These are phyloP conservation scores for Neurospora sp. DNA, from an alignment of 495 filamentous ascomycete genomes.

Conservation along the genomic window DNA sequence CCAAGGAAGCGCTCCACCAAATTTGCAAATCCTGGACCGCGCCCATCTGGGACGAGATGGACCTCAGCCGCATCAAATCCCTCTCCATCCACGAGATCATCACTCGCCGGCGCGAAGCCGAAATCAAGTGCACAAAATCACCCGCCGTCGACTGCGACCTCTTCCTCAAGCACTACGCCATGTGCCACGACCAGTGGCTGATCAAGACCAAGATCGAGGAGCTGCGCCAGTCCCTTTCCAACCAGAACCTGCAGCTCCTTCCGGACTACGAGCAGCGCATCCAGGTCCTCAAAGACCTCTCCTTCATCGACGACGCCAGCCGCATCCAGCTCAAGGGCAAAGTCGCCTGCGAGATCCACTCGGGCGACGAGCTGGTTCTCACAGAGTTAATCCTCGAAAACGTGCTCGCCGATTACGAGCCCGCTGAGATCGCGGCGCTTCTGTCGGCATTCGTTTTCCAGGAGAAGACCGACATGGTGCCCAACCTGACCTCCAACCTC, in stretches of 20 bases:
- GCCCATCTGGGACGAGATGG: conserved; percentile 74
- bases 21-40: conserved; percentile 60
- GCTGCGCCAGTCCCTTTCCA: conserved; percentile 77
- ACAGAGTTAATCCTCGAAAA: conserved; percentile 96
- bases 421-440: conserved; percentile 91
- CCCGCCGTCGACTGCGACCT: conserved; percentile 53
- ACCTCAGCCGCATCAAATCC: conserved; percentile 70
- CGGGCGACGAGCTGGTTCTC: conserved; percentile 91
- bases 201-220: conserved; percentile 83
- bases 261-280: conserved; percentile 97
- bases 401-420: conserved; percentile 87
- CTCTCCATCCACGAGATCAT: conserved; percentile 64
- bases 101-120: conserved; percentile 54
- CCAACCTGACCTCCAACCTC: conserved; percentile 73
- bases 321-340: conserved; percentile 94
- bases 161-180: conserved; percentile 84
- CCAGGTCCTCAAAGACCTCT: conserved; percentile 77
- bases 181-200: conserved; percentile 91
- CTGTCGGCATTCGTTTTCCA: conserved; percentile 91
- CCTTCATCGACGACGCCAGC: conserved; percentile 74
- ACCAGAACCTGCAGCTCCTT: conserved; percentile 93
- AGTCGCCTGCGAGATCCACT: conserved; percentile 97
- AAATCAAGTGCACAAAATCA: conserved; percentile 44
- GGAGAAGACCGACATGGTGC: conserved; percentile 81
- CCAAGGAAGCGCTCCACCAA: conserved; percentile 51